Base-by-base conservation (phyloP, 768 basidiomycete species). In the Tulasnella sp. region DNA sequence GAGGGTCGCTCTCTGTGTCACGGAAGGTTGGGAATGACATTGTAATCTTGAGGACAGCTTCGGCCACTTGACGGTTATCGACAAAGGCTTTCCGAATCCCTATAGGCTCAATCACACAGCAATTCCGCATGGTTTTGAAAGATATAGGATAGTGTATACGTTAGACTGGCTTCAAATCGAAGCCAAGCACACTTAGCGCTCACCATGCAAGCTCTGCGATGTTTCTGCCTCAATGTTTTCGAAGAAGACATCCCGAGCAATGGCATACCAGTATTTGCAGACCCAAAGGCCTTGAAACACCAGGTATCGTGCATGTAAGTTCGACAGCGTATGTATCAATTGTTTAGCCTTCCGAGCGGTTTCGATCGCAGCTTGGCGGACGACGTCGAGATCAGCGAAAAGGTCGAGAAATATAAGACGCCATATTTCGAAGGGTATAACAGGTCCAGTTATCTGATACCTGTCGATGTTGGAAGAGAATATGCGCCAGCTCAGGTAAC, bases 161-260 rank as follows among this genome's bases (percentile, higher is more conserved):
- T 65, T 32, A 65, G 35, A 65, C n/a, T 11, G 14, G 7, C 32
- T 8, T 11, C 17, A 9, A 14, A 1, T 36, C 63, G 19, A 40
- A 0, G 22, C n/a, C 22, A 19, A 36, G 44, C 12, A 72, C 36
- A 17, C 29, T 5, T n/a, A 26, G n/a, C 29, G 19, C 71, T 26
- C 32, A 40, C 72, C 75, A 16, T 40, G 35, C 47, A 76, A 64
- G 17, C 76, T 68, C 16, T 74, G 73, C 29, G 67, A 36, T 11
- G 73, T 75, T 29, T 72, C 40, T 17, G 71, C 75, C 44, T 74
- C 35, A 8, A 76, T 39, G 8, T 76, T 67, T 67, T 76, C 75
- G 17, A 75, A 72, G 44, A 76, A 76, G 26, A 76, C 73, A 62
- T 73, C 72, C 22, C 69, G 47, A 19, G 75, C 75, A 36, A 74